A percentile compares a stretch with the other conserved stretches of the same genome.
phyloP scores from a whole-genome alignment of 768 basidiomycete species.

The Panellus pusillus region DNA sequence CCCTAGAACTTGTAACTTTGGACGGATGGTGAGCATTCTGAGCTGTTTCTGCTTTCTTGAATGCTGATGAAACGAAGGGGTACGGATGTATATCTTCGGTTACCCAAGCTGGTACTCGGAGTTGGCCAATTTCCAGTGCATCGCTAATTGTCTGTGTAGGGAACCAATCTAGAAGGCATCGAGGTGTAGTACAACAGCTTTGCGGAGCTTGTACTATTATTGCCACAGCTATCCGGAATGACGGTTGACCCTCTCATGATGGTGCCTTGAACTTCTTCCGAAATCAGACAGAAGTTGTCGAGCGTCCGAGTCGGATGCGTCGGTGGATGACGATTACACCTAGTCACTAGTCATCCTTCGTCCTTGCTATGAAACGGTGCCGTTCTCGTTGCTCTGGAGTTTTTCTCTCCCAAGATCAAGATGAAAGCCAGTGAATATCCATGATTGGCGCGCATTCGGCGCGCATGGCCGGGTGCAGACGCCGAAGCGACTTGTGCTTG shows the following conservation, averaged over 20 bases:
- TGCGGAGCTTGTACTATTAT: slow-evolving; percentile 1
- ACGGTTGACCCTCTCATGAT: background rate
- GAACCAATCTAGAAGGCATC: slow-evolving; percentile 83
- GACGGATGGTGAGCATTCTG: slow-evolving; percentile 75
- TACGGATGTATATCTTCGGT: slow-evolving; percentile 77
- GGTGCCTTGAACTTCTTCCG: background rate
- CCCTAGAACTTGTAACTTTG: slow-evolving; percentile 72
- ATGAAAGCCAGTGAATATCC: background rate
- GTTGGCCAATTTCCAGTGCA: background rate
- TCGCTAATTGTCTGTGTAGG: slow-evolving; percentile 40
- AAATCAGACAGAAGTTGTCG: background rate
- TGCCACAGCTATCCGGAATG: background rate
- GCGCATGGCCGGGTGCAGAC: too few relatives aligned
- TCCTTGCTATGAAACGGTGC: too few relatives aligned
- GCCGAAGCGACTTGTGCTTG: background rate
- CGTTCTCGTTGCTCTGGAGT: too few relatives aligned
- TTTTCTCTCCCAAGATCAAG: too few relatives aligned
- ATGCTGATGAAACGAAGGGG: slow-evolving; percentile 40
- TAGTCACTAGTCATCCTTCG: too few relatives aligned
- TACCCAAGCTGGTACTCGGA: slow-evolving; percentile 72
- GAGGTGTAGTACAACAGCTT: slow-evolving; percentile 50
- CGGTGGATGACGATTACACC: too few relatives aligned
- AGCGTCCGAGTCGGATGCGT: too few relatives aligned
- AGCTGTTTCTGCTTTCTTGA: background rate
- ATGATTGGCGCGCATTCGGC: background rate